A percentile compares a stretch with the other conserved stretches of the same genome.
Evolutionary conservation across 805 yeast genomes (phyloP).

Genomic region (Phaffomyces antillensis): DNA sequence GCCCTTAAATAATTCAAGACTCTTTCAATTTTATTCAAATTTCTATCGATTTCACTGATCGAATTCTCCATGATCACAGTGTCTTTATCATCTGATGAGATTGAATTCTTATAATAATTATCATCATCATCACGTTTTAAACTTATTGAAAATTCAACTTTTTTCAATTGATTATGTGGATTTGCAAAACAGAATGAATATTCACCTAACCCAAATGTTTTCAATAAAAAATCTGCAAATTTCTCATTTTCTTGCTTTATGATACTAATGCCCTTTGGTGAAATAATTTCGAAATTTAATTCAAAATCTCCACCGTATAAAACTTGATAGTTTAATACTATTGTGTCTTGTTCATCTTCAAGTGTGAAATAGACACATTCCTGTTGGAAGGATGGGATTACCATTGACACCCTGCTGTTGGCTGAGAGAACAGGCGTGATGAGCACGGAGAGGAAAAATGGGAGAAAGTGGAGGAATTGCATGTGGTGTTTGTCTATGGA

Average conservation of each 20-base stretch:
- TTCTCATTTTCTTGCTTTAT: conserved; percentile 49
- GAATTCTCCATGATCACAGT: conserved; percentile 48
- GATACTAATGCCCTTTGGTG: conserved; percentile 44
- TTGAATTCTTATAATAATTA: conserved; percentile 25
- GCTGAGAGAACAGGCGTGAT: not conserved
- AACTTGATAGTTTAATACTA: conserved; percentile 38
- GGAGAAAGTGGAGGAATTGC: not conserved
- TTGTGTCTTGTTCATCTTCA: conserved; percentile 29
- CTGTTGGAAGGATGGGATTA: conserved; percentile 30
- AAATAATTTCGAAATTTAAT: conserved; percentile 52
- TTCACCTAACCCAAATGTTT: conserved; percentile 52
- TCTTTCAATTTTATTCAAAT: conserved; percentile 49
- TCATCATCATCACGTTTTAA: conserved; percentile 28
- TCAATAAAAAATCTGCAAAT: conserved; percentile 55
- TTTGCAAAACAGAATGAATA: conserved; percentile 62
- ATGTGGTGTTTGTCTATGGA: too few species aligned
- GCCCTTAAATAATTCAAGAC: conserved; percentile 84
- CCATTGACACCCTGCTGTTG: conserved; percentile 14
- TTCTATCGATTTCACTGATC: conserved; percentile 50
- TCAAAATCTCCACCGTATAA: conserved; percentile 64
- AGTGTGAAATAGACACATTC: conserved; percentile 37
- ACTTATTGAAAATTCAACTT: conserved; percentile 54
- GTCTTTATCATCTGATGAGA: conserved; percentile 34
- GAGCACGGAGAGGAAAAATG: not conserved
- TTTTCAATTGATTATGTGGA: conserved; percentile 57